Evolutionary conservation across 2,329 filamentous ascomycete species (phyloP).

Genomic region (Pochonia chlamydosporia): DNA sequence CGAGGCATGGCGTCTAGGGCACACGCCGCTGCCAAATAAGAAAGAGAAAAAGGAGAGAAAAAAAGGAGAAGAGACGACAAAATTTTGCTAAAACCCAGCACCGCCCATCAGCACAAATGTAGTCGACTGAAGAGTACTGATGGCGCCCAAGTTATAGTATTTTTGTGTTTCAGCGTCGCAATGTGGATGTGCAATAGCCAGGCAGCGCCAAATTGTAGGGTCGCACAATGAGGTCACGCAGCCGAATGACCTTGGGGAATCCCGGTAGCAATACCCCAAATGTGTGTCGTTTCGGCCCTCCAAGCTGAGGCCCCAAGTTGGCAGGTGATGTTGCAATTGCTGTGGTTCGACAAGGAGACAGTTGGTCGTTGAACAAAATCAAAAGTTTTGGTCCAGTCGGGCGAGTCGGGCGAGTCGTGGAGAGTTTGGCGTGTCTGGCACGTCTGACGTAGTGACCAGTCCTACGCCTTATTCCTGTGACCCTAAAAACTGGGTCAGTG

Average conservation of each 20-base stretch:
- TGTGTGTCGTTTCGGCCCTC: too few relatives aligned
- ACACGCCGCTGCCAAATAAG: too few relatives aligned
- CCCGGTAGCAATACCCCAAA: not conserved
- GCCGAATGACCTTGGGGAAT: not conserved
- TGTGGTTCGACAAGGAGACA: not conserved
- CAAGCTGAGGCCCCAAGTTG: too few relatives aligned
- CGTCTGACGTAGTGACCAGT: too few relatives aligned
- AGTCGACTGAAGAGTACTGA: too few relatives aligned
- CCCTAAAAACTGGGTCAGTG: not conserved
- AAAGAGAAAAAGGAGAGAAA: not conserved
- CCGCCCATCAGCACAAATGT: too few relatives aligned
- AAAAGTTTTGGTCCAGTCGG: not conserved
- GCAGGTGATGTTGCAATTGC: too few relatives aligned
- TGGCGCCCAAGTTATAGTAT: too few relatives aligned
- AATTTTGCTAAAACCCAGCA: too few relatives aligned
- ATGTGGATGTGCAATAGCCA: not conserved
- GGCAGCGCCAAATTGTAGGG: not conserved
- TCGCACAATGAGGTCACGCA: slow-evolving; percentile 2
- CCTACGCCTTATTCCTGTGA: not conserved
- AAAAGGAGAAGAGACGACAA: not conserved
- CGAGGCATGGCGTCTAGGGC: slow-evolving; percentile 15
- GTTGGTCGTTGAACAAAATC: not conserved
- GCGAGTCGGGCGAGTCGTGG: not conserved
- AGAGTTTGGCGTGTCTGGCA: not conserved
- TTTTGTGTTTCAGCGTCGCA: too few relatives aligned